These are phyloP conservation scores for Leccinum ochraceum DNA, from an alignment of 768 basidiomycete genomes.

Conservation along the genomic window DNA sequence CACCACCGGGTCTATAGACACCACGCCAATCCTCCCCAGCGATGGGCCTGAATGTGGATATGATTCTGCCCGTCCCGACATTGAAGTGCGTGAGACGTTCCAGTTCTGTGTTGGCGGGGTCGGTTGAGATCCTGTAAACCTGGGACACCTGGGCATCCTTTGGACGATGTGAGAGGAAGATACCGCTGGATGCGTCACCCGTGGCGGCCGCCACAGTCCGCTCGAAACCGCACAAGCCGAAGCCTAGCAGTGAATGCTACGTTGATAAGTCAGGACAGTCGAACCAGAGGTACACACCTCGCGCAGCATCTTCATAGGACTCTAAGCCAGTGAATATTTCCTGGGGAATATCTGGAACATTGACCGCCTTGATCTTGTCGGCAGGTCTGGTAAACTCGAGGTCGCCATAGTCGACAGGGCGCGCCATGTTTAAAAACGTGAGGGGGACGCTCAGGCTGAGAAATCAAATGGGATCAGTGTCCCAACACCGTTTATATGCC, in stretches of 20 bases:
- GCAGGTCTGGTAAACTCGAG: slow-evolving; percentile 39
- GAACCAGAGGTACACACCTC: slow-evolving; percentile 23
- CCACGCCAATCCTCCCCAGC: slow-evolving; percentile 44
- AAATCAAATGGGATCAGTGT: background rate
- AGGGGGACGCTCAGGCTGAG: background rate
- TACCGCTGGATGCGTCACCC: slow-evolving; percentile 18
- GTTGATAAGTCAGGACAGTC: background rate
- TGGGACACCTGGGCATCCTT: slow-evolving; percentile 40
- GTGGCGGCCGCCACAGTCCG: slow-evolving; percentile 13
- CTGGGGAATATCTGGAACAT: slow-evolving; percentile 34
- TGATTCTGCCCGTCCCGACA: slow-evolving; percentile 38
- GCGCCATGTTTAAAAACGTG: slow-evolving; percentile 18
- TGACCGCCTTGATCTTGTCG: slow-evolving; percentile 40
- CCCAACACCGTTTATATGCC: slow-evolving; percentile 7
- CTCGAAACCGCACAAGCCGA: slow-evolving; percentile 31
- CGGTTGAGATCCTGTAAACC: slow-evolving; percentile 35
- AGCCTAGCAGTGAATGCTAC: slow-evolving; percentile 22
- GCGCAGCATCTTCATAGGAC: slow-evolving; percentile 40
- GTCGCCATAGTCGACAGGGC: slow-evolving; percentile 30
- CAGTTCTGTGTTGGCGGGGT: slow-evolving; percentile 27
- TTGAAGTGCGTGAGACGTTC: slow-evolving; percentile 43
- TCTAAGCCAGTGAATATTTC: slow-evolving; percentile 38
- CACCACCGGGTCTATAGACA: slow-evolving; percentile 36
- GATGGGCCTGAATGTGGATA: slow-evolving; percentile 35
- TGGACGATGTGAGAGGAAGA: slow-evolving; percentile 42